Evolutionary conservation across 169 alveolate species (phyloP).

Genomic region (Plasmodium fragile): DNA sequence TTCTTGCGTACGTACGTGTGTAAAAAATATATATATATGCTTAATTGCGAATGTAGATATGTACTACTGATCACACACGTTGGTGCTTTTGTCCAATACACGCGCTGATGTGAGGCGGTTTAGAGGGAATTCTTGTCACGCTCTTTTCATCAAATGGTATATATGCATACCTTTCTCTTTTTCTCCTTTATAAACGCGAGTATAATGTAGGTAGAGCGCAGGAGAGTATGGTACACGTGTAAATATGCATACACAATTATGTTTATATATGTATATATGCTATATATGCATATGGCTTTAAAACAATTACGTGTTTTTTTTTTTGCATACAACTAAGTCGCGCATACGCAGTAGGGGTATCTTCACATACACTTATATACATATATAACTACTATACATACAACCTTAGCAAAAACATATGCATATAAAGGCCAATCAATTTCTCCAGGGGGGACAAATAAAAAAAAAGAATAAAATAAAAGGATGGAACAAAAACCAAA

Average conservation of each 20-base stretch:
- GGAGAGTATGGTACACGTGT: not conserved
- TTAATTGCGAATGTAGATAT: not conserved
- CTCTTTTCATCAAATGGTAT: not conserved
- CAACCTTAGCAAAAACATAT: not conserved
- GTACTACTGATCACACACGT: not conserved
- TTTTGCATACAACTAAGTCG: not conserved
- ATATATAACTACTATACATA: not conserved
- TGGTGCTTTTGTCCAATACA: not conserved
- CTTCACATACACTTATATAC: not conserved
- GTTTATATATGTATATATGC: not conserved
- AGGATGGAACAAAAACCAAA: not conserved
- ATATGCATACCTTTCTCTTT: not conserved
- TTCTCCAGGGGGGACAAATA: not conserved
- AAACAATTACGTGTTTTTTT: slow-evolving; percentile 5
- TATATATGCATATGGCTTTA: not conserved
- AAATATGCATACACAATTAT: not conserved
- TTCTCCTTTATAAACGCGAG: not conserved
- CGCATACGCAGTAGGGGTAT: not conserved
- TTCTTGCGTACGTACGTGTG: not conserved
- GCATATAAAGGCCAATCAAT: not conserved
- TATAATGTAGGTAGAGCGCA: not conserved
- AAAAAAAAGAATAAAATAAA: not conserved
- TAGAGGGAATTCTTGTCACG: not conserved
- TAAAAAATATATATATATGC: not conserved
- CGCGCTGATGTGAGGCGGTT: not conserved